A percentile compares a stretch with the other conserved stretches of the same genome.
Evolutionary conservation across 2,329 filamentous ascomycete genomes (phyloP).

Genomic region (Pyricularia pennisetigena): DNA sequence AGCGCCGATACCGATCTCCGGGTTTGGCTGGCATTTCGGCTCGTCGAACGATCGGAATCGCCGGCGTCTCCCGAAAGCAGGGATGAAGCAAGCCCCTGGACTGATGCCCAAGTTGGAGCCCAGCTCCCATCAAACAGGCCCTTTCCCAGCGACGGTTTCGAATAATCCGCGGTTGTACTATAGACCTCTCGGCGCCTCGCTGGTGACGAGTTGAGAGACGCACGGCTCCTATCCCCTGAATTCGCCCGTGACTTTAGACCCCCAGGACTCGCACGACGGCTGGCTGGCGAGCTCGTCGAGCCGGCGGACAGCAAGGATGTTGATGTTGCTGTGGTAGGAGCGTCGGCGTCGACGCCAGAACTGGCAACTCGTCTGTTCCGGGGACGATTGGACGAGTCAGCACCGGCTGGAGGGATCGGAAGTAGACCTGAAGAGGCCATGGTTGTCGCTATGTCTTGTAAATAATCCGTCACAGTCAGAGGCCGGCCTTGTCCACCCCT

Average conservation of each 20-base stretch:
- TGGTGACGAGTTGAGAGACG: not conserved
- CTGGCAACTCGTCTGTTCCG: constrained; percentile 38
- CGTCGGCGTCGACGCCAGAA: constrained; percentile 16
- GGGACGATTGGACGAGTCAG: constrained; percentile 22
- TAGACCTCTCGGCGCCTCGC: constrained; percentile 2
- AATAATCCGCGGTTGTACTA: constrained; percentile 5
- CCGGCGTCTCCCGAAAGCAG: constrained; percentile 24
- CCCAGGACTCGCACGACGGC: constrained; percentile 35
- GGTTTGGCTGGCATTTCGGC: constrained; percentile 18
- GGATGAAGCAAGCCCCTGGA: constrained; percentile 43
- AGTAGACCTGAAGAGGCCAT: constrained; percentile 3
- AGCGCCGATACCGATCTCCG: constrained; percentile 12
- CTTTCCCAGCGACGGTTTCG: constrained; percentile 19
- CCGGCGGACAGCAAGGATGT: constrained; percentile 17
- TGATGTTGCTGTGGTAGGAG: constrained; percentile 16
- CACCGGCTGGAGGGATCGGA: not conserved
- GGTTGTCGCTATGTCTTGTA: not conserved
- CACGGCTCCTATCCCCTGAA: not conserved
- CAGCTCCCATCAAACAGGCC: constrained; percentile 37
- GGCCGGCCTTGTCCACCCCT: constrained; percentile 2
- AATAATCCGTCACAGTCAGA: not conserved
- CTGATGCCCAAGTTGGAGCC: constrained; percentile 43
- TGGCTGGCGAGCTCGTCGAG: constrained; percentile 20
- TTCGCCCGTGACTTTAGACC: not conserved
- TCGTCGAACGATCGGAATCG: constrained; percentile 21